Evolutionary conservation across 805 yeast species (phyloP), one percentile per base, ranked within the genome.

Genomic region (Pichia cabralensis): DNA sequence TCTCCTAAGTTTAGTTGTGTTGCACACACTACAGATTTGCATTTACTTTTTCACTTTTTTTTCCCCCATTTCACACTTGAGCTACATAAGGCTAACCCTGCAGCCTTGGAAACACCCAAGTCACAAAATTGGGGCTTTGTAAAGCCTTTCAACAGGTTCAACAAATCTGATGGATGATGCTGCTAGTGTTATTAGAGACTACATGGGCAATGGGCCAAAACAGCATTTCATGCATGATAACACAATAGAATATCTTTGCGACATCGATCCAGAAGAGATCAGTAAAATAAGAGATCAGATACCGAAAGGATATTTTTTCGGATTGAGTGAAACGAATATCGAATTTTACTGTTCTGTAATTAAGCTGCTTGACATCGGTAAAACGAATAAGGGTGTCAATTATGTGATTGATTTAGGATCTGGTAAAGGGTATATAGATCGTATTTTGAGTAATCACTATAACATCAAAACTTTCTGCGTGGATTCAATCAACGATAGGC

Each of bases 391-490:
- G n/a, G n/a, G n/a, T n/a, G n/a, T n/a, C n/a, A n/a, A n/a, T n/a
- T 35, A 25, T 28, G 33, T 51, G 0, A 30, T 53, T 10, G 60
- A 55, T 28, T 38, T 55, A 14, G 60, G 54, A 8, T 49, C 58
- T 1, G 60, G 60, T 5, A 55, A 53, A 30, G 59, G 59, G 7
- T 50, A 52, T 28, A 28, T 55, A 16, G 44, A 52, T 4, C 38
- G 59, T 12, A 32, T 55, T 4, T 29, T 55, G 9, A 36, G 44
- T 2, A 45, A 45, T 29, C 30, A 41, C 11, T 46, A 37, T 32
- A 18, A 40, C 1, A 26, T 37, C 8, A 37, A 30, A 10, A 38
- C 46, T 5, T 43, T 48, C 13, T 50, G 57, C 29, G 46, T 50
- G 2, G 60, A 55, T 31, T 26, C 34, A 23, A 47, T 46, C 21